Base-by-base conservation (phyloP, 2,329 filamentous ascomycete species). In the Aspergillus pseudoglaucus region DNA sequence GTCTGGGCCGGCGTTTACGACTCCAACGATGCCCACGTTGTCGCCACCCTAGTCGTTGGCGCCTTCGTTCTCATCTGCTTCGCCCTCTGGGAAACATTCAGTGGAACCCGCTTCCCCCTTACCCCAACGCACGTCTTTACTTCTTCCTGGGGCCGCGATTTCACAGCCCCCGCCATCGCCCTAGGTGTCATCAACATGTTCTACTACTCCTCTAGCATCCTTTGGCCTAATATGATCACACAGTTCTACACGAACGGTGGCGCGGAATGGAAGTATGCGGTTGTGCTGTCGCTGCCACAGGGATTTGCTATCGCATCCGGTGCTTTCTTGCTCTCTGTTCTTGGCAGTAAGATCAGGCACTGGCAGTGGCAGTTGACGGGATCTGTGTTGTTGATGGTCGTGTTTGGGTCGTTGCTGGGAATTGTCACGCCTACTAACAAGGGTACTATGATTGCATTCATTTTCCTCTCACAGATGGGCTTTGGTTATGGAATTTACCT, bases 161-260 rank as follows among this genome's bases (percentile, higher is more conserved):
- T 77, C 39, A 76, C 74, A 0, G 73, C 70, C 0, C 73, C 74
- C 0, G 72, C 69, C 33, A 63, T 76, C 22, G 69, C 70, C 3
- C 63, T 70, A 0, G 70, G 68, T 38, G 69, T 77, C 40, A 66
- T 76, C 17, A 77, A 72, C 47, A 78, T 77, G 74, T 76, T 76
- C 56, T 77, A 76, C 60, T 77, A 77, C 56, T 68, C 67, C 30
- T 68, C 66, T 38, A 74, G 70, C 49, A 68, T 76, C 39, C 60
- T 76, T 12, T 76, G 68, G 53, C 74, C 74, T 0, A 72, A 70
- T 14, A 75, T 75, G 72, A 75, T 75, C 44, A 62, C 62, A n/a
- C 62, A 67, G 0, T 72, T 75, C 52, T 76, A 69, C 53, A 69
- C 66, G 1, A 59, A 68, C 43, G 63, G 60, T 9, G 65, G 58